Percentiles rank a stretch among this genome's conserved stretches.
Conservation (phyloP, 164 flowering plant genomes). For the Vitis amurensis region DNA sequence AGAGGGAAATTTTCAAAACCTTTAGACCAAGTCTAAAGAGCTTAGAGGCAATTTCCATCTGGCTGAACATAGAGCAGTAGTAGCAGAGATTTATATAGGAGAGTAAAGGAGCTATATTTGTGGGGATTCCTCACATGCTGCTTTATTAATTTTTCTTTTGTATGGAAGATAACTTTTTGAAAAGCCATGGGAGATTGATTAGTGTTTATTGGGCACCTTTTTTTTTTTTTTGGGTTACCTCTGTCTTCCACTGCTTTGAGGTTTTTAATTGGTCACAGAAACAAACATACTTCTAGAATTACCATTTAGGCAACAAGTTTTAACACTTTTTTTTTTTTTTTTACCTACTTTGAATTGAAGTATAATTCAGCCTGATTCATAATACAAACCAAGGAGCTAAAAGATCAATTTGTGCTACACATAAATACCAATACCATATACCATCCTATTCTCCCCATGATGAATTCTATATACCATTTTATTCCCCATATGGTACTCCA, state of each 20-base stretch:
- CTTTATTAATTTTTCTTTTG: constrained; percentile 8
- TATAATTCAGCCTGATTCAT: too few species aligned
- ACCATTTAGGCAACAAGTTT: too few species aligned
- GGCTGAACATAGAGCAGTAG: constrained; percentile 40
- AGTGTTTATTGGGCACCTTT: constrained; percentile 13
- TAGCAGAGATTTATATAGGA: constrained; percentile 36
- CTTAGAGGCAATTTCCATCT: constrained; percentile 20
- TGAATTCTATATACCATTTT: too few species aligned
- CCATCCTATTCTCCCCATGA: too few species aligned
- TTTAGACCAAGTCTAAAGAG: constrained; percentile 1
- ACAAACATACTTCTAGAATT: too few species aligned
- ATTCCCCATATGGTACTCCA: too few species aligned
- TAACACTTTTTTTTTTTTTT: too few species aligned
- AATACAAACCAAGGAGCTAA: too few species aligned
- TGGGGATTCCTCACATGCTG: constrained; percentile 21
- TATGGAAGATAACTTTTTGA: constrained; percentile 21
- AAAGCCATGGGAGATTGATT: constrained; percentile 27
- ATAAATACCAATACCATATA: too few species aligned
- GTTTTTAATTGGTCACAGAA: constrained; percentile 15
- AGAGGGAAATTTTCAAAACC: neutral
- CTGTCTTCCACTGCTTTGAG: constrained; percentile 24
- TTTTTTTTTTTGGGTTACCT: constrained; percentile 5
- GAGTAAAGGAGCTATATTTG: constrained; percentile 8
- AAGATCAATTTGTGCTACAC: too few species aligned
- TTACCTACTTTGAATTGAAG: too few species aligned